These are phyloP conservation scores for Quercus bicolor DNA, from an alignment of 306 rosid species.

Conservation along the genomic window DNA sequence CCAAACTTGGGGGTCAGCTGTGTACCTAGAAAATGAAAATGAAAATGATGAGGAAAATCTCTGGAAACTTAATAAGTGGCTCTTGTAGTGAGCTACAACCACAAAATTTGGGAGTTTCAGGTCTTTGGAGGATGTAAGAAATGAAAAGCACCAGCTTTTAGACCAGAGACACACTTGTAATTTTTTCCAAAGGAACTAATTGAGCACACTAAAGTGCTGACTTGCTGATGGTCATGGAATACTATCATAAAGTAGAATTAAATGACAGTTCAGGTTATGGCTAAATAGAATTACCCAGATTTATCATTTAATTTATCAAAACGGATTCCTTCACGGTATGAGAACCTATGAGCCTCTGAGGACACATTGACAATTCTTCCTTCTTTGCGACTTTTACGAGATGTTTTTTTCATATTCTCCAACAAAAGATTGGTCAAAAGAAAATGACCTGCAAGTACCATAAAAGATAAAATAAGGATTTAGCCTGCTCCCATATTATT, in stretches of 20 bases:
- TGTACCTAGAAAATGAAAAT: no score
- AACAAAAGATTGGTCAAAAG: slow-evolving; percentile 74
- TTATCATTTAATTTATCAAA: slow-evolving; percentile 60
- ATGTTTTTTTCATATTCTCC: slow-evolving; percentile 78
- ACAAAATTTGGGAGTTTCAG: no score
- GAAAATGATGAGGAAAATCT: no score
- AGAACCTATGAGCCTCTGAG: slow-evolving; percentile 58
- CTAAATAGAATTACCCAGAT: slow-evolving; percentile 46
- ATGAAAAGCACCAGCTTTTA: no score
- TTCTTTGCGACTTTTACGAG: slow-evolving; percentile 52
- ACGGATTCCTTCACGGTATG: slow-evolving; percentile 70
- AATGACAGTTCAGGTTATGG: neutral
- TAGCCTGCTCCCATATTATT: neutral
- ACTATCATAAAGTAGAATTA: slow-evolving; percentile 4
- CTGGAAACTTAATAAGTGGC: no score
- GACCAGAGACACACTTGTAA: no score
- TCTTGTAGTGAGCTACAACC: no score
- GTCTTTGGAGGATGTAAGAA: no score
- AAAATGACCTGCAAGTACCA: slow-evolving; percentile 68
- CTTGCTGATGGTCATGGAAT: slow-evolving; percentile 2
- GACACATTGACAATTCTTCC: slow-evolving; percentile 82
- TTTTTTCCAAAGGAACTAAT: neutral
- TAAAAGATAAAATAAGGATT: neutral
- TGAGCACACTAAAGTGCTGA: neutral
- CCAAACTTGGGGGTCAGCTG: no score